Base-by-base conservation (phyloP, 345 rosid genomes). In the Rhizophora apiculata region DNA sequence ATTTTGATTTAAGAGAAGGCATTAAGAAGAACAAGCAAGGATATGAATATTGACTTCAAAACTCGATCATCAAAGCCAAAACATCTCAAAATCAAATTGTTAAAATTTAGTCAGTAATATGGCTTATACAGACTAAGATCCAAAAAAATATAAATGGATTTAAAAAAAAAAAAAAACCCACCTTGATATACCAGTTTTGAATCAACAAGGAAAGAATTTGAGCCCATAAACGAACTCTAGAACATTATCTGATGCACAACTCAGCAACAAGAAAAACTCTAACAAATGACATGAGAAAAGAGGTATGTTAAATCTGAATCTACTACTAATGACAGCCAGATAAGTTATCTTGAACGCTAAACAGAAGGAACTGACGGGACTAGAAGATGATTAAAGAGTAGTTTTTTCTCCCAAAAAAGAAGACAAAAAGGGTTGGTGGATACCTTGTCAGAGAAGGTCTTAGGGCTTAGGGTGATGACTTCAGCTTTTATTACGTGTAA, bases 391-490 rank as follows among this genome's bases (percentile, higher is more conserved):
- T 55, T 7, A 26, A 39, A 6, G 36, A 5, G 7, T 8, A 21
- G 22, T 10, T 55, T 7, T 39, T 11, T 10, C 46, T 10, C 46
- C 39, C 10, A 10, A 39, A 39, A 2, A 21, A n/a, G 9, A 6
- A 20, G 13, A 0, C 16, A 19, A 19, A 20, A 1, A 18, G 6
- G 60, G 60, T 10, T 56, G 26, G 24, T 24, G 30, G 30, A 74
- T 73, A 92, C 99, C 96, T 95, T 92, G 81, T 88, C 99, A 51
- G 91, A 85, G 86, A 89, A 95, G 56, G 97, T 95, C 60, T 88
- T 96, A 3, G 88, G 89, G 1, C 89, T 90, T 68, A 89, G 85
- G 70, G 93, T 82, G 65, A 95, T 86, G 68, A 95, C 96, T 86
- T 92, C 99, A 8, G 97, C 86, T 61, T 80, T 36, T 37, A 70